Evolutionary conservation across 495 filamentous ascomycete species (phyloP).

Genomic region (Chaetomium cochliodes): DNA sequence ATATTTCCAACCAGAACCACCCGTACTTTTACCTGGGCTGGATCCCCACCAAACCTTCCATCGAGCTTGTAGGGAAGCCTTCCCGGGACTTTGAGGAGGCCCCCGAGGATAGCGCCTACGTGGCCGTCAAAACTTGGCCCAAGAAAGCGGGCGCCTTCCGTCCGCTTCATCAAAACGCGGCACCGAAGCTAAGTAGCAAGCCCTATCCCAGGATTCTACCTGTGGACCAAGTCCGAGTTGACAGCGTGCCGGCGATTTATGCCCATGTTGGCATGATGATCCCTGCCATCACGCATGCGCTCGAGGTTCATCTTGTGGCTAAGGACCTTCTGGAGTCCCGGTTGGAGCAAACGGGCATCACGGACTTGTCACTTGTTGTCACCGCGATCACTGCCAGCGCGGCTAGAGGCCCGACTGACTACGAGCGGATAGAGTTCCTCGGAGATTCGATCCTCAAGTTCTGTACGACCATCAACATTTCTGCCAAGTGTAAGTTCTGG

Average conservation of each 20-base stretch:
- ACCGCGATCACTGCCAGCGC: conserved; percentile 70
- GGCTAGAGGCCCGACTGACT: conserved; percentile 62
- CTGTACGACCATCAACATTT: conserved; percentile 63
- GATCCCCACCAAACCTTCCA: conserved; percentile 42
- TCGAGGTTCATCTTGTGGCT: conserved; percentile 65
- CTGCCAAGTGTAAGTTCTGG: conserved; percentile 51
- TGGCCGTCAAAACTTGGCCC: conserved; percentile 52
- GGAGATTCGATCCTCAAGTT: conserved; percentile 87
- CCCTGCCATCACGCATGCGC: conserved; percentile 68
- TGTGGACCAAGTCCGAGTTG: conserved; percentile 38
- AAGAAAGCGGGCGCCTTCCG: conserved; percentile 63
- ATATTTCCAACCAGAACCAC: conserved; percentile 23
- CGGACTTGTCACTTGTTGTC: conserved; percentile 57
- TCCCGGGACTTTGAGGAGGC: conserved; percentile 30
- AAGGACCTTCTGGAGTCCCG: conserved; percentile 60
- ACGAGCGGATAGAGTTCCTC: conserved; percentile 86
- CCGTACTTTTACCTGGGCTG: conserved; percentile 37
- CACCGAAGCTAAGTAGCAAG: conserved; percentile 26
- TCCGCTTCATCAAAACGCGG: conserved; percentile 9
- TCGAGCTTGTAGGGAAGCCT: conserved; percentile 27
- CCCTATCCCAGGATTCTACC: conserved; percentile 40
- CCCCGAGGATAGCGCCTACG: conserved; percentile 45
- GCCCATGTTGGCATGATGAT: conserved; percentile 68
- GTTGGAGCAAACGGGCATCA: conserved; percentile 55
- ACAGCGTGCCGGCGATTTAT: conserved; percentile 59